Evolutionary conservation across 2,329 filamentous ascomycete genomes (phyloP), one percentile per base, ranked within the genome.

Genomic region (Fusarium austroafricanum): DNA sequence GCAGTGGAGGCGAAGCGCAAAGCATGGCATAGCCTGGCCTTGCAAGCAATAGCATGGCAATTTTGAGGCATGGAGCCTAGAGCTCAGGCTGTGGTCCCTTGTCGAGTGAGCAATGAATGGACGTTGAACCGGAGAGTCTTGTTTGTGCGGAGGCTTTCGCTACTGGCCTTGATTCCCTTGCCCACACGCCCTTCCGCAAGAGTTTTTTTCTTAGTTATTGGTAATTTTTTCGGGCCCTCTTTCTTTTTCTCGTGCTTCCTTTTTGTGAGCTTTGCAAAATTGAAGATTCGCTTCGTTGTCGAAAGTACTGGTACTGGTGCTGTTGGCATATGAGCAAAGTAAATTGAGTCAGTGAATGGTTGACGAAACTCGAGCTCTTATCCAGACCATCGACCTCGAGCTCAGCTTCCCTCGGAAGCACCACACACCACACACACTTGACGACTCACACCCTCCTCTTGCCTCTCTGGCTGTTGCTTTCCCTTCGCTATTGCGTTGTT

Each of bases 171-270:
- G 65, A 56, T 67, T 52, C 44, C 50, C 50, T 42, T 70, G 61
- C 67, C 67, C 69, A 68, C 71, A 73, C 71, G 71, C 71, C 71
- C 71, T 73, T 58, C 59, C 63, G 44, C 61, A 47, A 71, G 61
- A 56, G 35, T 55, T 68, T 66, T 55, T 45, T 38, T 12, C 35
- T 51, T 40, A 42, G 29, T 35, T 55, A 12, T 38, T 57, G n/a
- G 38, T 45, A 26, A 33, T 9, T 59, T 9, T 46, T 55, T 45
- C 33, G 45, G 44, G 44, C 53, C 52, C 53, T 65, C 50, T 62
- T 44, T 39, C 39, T 45, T 50, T 54, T 56, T 33, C 50, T 61
- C 26, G 12, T 65, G 18, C 35, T 29, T 46, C 17, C 23, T 40
- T 55, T 50, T 47, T 65, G 61, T 52, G 49, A 61, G 49, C 38